Evolutionary conservation across 2,329 filamentous ascomycete genomes (phyloP).

Genomic region (Diaporthe citriasiana): DNA sequence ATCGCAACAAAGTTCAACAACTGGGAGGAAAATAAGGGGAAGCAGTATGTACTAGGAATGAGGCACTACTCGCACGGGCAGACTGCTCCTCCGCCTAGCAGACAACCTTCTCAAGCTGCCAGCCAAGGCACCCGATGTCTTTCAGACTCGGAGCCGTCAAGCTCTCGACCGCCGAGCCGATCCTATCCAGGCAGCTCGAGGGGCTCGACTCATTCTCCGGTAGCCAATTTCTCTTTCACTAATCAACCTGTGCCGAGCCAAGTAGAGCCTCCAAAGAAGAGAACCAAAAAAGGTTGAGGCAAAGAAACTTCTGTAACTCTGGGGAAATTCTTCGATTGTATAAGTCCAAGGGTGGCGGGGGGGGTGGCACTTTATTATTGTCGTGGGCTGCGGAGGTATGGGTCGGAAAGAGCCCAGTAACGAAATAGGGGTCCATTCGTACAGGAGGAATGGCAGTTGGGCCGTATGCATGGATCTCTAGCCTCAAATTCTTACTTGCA

Average conservation of each 20-base stretch:
- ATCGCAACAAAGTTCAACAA: conserved; percentile 2
- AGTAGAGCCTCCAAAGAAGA: neutral
- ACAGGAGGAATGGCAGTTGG: no score
- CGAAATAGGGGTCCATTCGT: no score
- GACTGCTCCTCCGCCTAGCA: neutral
- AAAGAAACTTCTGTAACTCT: neutral
- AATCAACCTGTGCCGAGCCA: no score
- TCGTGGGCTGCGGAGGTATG: no score
- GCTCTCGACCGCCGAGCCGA: neutral
- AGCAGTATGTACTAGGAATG: neutral
- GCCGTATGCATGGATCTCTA: no score
- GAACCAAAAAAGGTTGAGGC: neutral
- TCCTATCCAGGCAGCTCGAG: neutral
- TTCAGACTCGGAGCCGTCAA: neutral
- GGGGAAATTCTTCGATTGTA: no score
- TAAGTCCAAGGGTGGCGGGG: no score
- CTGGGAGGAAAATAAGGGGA: neutral
- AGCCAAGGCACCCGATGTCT: neutral
- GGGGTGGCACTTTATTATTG: no score
- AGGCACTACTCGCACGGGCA: conserved; percentile 2
- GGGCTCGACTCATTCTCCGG: neutral
- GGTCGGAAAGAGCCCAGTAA: no score
- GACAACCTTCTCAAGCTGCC: neutral
- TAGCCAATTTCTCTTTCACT: neutral
- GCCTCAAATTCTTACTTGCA: no score